Conservation (phyloP, 805 yeast genomes). For the Saccharomycopsis fibuligera region DNA sequence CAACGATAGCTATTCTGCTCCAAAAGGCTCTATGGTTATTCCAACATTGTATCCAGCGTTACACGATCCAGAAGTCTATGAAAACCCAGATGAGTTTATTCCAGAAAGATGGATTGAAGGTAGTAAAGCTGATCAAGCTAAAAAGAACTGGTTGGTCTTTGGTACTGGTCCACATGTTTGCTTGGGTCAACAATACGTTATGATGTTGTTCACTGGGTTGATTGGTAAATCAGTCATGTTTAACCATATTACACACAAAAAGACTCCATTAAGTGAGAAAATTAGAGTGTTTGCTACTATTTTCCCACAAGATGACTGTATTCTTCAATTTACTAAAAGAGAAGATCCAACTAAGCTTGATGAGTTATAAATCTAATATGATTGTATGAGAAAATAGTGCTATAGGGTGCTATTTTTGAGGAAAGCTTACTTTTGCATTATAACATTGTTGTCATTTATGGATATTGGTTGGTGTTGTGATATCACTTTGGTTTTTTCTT, state of each 20-base stretch:
- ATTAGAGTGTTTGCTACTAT: conserved; percentile 96
- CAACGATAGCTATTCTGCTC: conserved; percentile 78
- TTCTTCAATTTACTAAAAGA: conserved; percentile 65
- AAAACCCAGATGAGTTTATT: conserved; percentile 85
- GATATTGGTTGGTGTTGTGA: no score
- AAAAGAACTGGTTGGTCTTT: conserved; percentile 92
- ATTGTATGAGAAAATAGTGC: not conserved
- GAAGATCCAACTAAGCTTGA: conserved; percentile 37
- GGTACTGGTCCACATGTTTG: conserved; percentile 98
- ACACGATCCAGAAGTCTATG: conserved; percentile 96
- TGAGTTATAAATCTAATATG: not conserved
- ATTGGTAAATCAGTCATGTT: conserved; percentile 85
- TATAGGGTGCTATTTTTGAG: not conserved
- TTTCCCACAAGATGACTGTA: conserved; percentile 94
- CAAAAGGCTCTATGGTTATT: conserved; percentile 95
- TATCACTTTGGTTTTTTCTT: no score
- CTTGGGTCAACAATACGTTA: conserved; percentile 89
- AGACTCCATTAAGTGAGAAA: conserved; percentile 81
- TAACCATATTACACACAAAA: conserved; percentile 74
- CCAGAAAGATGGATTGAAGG: conserved; percentile 95
- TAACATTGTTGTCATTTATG: not conserved
- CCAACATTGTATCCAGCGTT: conserved; percentile 94
- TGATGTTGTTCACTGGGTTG: conserved; percentile 82
- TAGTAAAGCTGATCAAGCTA: conserved; percentile 64
- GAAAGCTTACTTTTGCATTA: not conserved